These are phyloP conservation scores for Globisporangium camurandrum DNA, from an alignment of 352 stramenopile species.

Conservation along the genomic window DNA sequence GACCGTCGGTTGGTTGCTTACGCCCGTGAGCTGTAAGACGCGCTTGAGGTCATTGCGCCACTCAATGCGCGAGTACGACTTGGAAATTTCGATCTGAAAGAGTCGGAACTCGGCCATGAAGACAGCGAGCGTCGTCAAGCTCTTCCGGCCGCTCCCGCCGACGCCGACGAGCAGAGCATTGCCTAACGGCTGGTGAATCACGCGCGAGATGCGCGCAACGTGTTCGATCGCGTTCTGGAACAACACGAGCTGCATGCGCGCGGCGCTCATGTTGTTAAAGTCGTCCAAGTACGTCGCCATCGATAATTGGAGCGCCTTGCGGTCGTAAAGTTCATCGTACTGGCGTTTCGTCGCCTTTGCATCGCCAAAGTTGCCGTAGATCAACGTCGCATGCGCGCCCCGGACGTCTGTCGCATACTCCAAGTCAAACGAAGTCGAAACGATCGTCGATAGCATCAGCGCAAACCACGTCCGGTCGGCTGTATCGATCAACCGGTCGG, in stretches of 20 bases:
- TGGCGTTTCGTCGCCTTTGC: conserved; percentile 52
- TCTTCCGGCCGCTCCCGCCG: conserved; percentile 89
- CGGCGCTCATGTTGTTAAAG: conserved; percentile 93
- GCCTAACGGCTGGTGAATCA: conserved; percentile 90
- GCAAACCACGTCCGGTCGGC: conserved; percentile 86
- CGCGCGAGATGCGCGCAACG: conserved; percentile 87
- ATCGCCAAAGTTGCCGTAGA: conserved; percentile 89
- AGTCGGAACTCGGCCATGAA: conserved; percentile 93
- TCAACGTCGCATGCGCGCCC: conserved; percentile 56
- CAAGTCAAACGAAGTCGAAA: conserved; percentile 72
- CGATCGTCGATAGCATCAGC: conserved; percentile 51
- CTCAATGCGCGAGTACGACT: conserved; percentile 88
- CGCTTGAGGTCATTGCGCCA: conserved; percentile 93
- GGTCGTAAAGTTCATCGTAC: conserved; percentile 88
- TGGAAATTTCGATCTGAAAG: conserved; percentile 95
- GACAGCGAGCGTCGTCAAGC: conserved; percentile 88
- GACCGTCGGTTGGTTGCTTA: conserved; percentile 84
- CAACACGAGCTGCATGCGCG: conserved; percentile 91
- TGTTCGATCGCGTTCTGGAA: conserved; percentile 95
- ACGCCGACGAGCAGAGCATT: conserved; percentile 93
- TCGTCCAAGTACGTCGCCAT: conserved; percentile 93
- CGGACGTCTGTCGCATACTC: conserved; percentile 61
- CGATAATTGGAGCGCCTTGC: conserved; percentile 56
- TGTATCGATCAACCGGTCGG: conserved; percentile 88
- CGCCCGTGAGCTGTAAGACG: conserved; percentile 64